Base-by-base conservation (phyloP, 139 green algal genomes). In the Yamagishiella unicocca region DNA sequence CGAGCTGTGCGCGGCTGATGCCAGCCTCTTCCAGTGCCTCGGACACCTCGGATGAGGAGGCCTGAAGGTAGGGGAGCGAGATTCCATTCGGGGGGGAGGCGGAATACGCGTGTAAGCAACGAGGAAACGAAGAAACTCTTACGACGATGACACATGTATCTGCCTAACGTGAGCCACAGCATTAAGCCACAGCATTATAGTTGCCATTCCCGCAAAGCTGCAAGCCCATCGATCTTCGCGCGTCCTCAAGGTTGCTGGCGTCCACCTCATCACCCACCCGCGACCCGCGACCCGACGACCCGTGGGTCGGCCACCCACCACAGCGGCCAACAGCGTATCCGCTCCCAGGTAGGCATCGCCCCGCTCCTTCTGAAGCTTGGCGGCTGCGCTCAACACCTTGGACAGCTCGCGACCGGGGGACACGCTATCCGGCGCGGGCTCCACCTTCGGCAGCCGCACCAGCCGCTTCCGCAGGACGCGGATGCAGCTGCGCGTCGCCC, bases 311-410 rank as follows among this genome's bases (percentile, higher is more conserved):
- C 38, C 92, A 80, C 75, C 2, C 54, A 96, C 81, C 17, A 98
- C 43, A 0, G 95, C 93, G 7, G 84, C 24, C 46, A 98, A 90
- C 35, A 98, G 92, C 35, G 94, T 78, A 83, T 98, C 96, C 9
- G 95, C 95, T 24, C 93, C 92, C 21, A 98, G 64, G 88, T 95
- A 98, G 7, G 89, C 77, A 77, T 98, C 96, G 2, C 85, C 87
- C 25, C 92, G 93, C 33, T 96, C 86, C 85, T 96, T 97, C 79
- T 96, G 92, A 33, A 92, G n/a, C 81, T 97, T 96, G 27, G 50
- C 70, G 0, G 95, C 95, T 21, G 86, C 45, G 22, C 88, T 83
- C n/a, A 97, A 35, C 64, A 78, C 67, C 64, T 78, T 78, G 54
- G 19, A 25, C 31, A 87, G 66, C 37, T 87, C 81, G 3, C 66